These are phyloP conservation scores for Blepharisma stoltei DNA, from an alignment of 73 alveolate species.

Conservation along the genomic window DNA sequence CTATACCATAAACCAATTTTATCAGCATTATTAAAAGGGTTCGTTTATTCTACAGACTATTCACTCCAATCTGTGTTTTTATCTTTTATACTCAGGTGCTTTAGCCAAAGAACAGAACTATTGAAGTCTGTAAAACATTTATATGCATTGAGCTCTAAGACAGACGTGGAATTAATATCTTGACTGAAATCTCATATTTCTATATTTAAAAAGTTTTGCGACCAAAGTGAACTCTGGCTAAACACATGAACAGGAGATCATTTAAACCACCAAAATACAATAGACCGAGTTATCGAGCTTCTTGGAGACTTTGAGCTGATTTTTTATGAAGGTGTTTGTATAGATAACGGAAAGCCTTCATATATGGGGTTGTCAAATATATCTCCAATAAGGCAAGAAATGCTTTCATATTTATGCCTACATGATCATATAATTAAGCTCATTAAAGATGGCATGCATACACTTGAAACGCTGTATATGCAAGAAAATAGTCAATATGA, in stretches of 20 bases:
- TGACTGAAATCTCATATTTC: neutral
- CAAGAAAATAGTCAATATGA: neutral
- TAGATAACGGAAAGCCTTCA: neutral
- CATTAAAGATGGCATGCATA: conserved; percentile 23
- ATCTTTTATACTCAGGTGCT: neutral
- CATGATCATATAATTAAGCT: neutral
- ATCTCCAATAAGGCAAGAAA: conserved; percentile 8
- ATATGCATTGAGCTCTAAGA: neutral
- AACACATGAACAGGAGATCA: neutral
- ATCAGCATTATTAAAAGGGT: neutral
- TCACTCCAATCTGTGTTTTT: neutral
- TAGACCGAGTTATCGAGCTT: neutral
- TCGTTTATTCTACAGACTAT: neutral
- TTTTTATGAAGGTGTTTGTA: conserved; percentile 5
- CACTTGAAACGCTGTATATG: neutral
- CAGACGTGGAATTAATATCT: neutral
- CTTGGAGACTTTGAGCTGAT: neutral
- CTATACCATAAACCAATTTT: neutral
- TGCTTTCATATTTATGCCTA: neutral
- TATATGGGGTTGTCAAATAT: neutral
- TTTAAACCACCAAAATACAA: neutral
- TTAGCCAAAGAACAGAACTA: neutral
- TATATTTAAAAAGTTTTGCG: neutral
- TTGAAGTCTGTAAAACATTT: neutral
- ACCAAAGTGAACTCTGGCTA: conserved; percentile 9